Evolutionary conservation across 805 yeast species (phyloP).

Genomic region (Candida morakotiae): DNA sequence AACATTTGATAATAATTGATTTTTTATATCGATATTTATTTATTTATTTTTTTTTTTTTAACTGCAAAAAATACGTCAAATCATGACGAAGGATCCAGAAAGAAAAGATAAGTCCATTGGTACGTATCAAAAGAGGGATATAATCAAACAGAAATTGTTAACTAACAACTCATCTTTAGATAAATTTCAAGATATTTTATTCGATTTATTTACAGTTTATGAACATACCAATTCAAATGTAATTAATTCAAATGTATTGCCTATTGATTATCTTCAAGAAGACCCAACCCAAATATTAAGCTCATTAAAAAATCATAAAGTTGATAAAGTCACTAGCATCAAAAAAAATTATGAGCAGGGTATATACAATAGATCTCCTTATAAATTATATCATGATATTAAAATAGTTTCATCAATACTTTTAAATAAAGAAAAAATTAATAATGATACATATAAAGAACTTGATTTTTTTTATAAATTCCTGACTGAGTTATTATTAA

Average conservation of each 20-base stretch:
- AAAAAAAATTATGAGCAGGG: constrained; percentile 30
- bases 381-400: constrained; percentile 63
- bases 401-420: constrained; percentile 50
- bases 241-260: constrained; percentile 25
- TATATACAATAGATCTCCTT: constrained; percentile 44
- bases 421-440: constrained; percentile 45
- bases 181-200: constrained; percentile 12
- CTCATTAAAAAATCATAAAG: constrained; percentile 16
- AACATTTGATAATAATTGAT: constrained; percentile 2
- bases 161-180: constrained; percentile 7
- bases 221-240: constrained; percentile 23
- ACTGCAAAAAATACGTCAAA: constrained; percentile 4
- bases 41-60: constrained; percentile 4
- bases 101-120: constrained; percentile 5
- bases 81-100: constrained; percentile 8
- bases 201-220: constrained; percentile 22
- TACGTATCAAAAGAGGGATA: constrained; percentile 1
- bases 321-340: constrained; percentile 35
- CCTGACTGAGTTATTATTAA: constrained; percentile 56
- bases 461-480: constrained; percentile 63
- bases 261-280: constrained; percentile 43
- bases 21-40: constrained; percentile 2
- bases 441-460: constrained; percentile 44
- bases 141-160: neutral
- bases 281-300: constrained; percentile 41